These are phyloP conservation scores for Malassezia cuniculi DNA, from an alignment of 1,284 basidiomycete species.

Conservation along the genomic window DNA sequence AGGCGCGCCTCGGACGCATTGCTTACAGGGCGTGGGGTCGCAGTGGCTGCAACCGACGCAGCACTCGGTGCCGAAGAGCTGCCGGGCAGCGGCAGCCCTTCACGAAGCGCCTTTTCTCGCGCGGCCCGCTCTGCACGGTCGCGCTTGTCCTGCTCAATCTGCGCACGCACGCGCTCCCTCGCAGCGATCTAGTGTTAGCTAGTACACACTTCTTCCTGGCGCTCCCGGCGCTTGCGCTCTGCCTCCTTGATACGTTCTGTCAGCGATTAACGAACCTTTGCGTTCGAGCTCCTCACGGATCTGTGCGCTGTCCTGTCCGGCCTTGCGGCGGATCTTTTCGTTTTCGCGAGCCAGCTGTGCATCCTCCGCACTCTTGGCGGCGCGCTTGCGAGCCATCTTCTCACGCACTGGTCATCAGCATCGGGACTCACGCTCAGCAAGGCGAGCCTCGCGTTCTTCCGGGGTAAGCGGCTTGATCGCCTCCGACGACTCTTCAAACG, in stretches of 20 bases:
- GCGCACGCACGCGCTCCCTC: slow-evolving; percentile 35
- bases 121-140: slow-evolving; percentile 37
- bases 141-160: slow-evolving; percentile 43
- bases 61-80: slow-evolving; percentile 16
- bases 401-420: slow-evolving; percentile 20
- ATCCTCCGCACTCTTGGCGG: slow-evolving; percentile 29
- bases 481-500: slow-evolving; percentile 83
- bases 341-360: slow-evolving; percentile 33
- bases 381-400: slow-evolving; percentile 35
- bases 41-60: slow-evolving; percentile 5
- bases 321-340: slow-evolving; percentile 42
- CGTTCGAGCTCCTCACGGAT: slow-evolving; percentile 37
- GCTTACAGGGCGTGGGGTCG: slow-evolving; percentile 17
- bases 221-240: slow-evolving; percentile 35
- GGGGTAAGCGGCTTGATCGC: slow-evolving; percentile 90
- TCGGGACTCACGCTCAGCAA: slow-evolving; percentile 53
- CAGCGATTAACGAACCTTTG: slow-evolving; percentile 19
- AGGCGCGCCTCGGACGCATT: slow-evolving; percentile 31
- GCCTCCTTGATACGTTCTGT: slow-evolving; percentile 38
- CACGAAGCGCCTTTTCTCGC: slow-evolving; percentile 33
- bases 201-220: slow-evolving; percentile 23
- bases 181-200: slow-evolving; percentile 17
- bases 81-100: slow-evolving; percentile 16
- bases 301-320: slow-evolving; percentile 32
- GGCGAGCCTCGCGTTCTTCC: slow-evolving; percentile 74